These are phyloP conservation scores for Hanseniaspora guilliermondii DNA, from an alignment of 805 yeast genomes.

Conservation along the genomic window DNA sequence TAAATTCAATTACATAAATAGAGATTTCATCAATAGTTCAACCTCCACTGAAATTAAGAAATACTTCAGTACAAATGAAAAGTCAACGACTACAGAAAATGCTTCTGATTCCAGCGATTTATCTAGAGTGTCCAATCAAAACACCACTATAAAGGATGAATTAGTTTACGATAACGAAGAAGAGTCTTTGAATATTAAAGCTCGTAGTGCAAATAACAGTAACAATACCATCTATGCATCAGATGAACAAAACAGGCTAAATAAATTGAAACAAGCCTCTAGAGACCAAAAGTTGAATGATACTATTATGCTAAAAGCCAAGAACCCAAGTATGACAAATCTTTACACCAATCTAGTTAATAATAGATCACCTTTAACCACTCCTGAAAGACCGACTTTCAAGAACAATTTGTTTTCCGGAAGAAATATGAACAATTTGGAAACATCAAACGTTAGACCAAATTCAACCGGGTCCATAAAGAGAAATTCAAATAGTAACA, in stretches of 20 bases:
- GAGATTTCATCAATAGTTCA: conserved; percentile 15
- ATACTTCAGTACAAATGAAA: conserved; percentile 3
- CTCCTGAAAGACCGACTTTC: neutral
- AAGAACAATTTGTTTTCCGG: neutral
- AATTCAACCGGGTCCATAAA: neutral
- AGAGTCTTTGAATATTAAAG: neutral
- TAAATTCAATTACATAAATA: conserved; percentile 18
- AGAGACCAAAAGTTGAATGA: neutral
- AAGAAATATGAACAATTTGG: neutral
- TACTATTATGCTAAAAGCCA: neutral
- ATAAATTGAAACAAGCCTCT: neutral
- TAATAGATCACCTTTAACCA: neutral
- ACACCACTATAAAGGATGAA: neutral
- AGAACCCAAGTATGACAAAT: neutral
- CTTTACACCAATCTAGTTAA: neutral
- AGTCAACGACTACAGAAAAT: neutral
- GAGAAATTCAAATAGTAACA: neutral
- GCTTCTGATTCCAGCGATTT: neutral
- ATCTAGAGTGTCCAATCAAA: neutral
- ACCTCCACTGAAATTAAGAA: conserved; percentile 6
- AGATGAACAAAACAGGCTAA: neutral
- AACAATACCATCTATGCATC: neutral
- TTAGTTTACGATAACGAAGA: no score
- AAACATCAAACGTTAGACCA: neutral
- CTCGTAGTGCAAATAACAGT: neutral